These are phyloP conservation scores for Neonectria ditissima DNA, from an alignment of 2,329 filamentous ascomycete genomes.

Conservation along the genomic window DNA sequence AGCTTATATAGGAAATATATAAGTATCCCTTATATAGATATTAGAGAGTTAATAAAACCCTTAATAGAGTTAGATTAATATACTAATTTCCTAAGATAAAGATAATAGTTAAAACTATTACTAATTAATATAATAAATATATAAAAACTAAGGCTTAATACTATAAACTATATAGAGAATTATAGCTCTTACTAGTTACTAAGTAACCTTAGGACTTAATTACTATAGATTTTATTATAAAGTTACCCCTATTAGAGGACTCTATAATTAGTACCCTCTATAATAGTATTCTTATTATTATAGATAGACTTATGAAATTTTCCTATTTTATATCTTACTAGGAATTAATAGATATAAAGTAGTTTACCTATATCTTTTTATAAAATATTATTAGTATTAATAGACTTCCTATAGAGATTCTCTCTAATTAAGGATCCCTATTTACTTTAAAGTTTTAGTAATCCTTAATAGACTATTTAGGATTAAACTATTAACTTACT, in stretches of 20 bases:
- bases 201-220: too few species aligned
- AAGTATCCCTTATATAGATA: too few species aligned
- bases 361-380: slow-evolving; percentile 16
- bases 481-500: not conserved
- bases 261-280: slow-evolving; percentile 14
- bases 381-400: slow-evolving; percentile 10
- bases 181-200: too few species aligned
- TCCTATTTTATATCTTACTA: slow-evolving; percentile 16
- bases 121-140: too few species aligned
- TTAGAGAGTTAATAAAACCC: too few species aligned
- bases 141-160: too few species aligned
- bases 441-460: too few species aligned
- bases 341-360: slow-evolving; percentile 12
- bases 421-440: not conserved
- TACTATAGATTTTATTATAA: not conserved
- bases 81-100: too few species aligned
- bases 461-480: not conserved
- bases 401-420: slow-evolving; percentile 10
- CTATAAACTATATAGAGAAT: too few species aligned
- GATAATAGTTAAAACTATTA: too few species aligned
- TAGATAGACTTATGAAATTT: slow-evolving; percentile 13
- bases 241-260: slow-evolving; percentile 25
- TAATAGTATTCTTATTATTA: slow-evolving; percentile 25
- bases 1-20: too few species aligned
- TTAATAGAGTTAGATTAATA: too few species aligned